A percentile compares a stretch with the other conserved stretches of the same genome.
Conservation (phyloP, 2,329 filamentous ascomycete species). For the Stagonosporopsis vannaccii region DNA sequence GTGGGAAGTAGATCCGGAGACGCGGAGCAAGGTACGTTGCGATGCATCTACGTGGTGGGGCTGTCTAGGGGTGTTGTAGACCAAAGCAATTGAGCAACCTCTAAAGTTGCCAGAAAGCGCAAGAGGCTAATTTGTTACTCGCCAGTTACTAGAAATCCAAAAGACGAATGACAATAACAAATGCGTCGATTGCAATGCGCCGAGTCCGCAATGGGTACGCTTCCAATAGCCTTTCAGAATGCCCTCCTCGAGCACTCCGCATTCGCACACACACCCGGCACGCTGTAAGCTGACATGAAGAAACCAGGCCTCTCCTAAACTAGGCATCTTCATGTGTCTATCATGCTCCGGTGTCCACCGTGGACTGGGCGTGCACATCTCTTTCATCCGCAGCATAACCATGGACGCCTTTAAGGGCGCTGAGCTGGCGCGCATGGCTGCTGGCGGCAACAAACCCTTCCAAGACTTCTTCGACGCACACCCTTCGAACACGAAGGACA, state of each 20-base stretch:
- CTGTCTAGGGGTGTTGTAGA: conserved; percentile 14
- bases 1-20: conserved; percentile 99
- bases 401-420: conserved; percentile 98
- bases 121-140: conserved; percentile 25
- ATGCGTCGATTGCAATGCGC: conserved; percentile 95
- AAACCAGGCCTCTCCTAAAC: conserved; percentile 79
- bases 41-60: conserved; percentile 12
- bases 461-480: conserved; percentile 80
- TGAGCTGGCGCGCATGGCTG: conserved; percentile 93
- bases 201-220: conserved; percentile 94
- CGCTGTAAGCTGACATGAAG: conserved; percentile 26
- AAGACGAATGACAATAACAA: conserved; percentile 87
- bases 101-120: not conserved
- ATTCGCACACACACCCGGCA: conserved; percentile 5
- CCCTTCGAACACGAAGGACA: conserved; percentile 54
- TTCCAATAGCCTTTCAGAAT: conserved; percentile 6
- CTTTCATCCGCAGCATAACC: conserved; percentile 94
- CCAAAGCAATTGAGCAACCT: not conserved
- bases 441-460: conserved; percentile 89
- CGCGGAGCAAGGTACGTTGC: conserved; percentile 80
- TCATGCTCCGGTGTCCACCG: conserved; percentile 94
- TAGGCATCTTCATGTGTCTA: conserved; percentile 98
- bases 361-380: conserved; percentile 95
- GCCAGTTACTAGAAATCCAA: conserved; percentile 85
- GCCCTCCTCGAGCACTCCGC: conserved; percentile 4